Percentiles rank a stretch among this genome's conserved stretches.
Conservation (phyloP, 176 grass and related monocot species). For the Themeda triandra region DNA sequence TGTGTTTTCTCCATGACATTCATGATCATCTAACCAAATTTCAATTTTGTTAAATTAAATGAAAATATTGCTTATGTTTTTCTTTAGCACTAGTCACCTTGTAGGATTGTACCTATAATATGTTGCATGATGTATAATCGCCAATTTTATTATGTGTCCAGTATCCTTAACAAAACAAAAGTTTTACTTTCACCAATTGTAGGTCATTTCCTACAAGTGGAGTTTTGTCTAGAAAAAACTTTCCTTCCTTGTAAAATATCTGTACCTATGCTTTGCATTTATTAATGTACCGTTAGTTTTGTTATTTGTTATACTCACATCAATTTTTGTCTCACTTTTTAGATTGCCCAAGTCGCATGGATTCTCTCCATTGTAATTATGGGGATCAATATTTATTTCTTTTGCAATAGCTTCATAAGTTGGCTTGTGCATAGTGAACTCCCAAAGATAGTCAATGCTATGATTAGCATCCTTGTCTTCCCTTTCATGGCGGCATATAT, state of each 20-base stretch:
- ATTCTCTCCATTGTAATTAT: slow-evolving; percentile 49
- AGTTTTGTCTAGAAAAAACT: neutral
- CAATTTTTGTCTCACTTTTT: slow-evolving; percentile 18
- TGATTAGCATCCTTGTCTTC: slow-evolving; percentile 62
- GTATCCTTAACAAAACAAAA: neutral
- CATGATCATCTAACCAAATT: neutral
- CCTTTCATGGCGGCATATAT: slow-evolving; percentile 69
- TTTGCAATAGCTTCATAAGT: slow-evolving; percentile 51
- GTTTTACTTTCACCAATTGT: neutral
- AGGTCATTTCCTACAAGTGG: neutral
- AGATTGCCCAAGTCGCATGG: slow-evolving; percentile 65
- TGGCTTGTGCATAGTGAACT: slow-evolving; percentile 57
- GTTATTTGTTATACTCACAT: neutral
- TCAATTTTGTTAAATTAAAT: neutral
- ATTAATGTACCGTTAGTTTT: neutral
- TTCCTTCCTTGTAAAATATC: neutral
- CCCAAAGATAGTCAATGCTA: slow-evolving; percentile 36
- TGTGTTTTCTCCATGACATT: neutral
- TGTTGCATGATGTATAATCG: neutral
- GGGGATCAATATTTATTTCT: slow-evolving; percentile 69
- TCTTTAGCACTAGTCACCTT: neutral
- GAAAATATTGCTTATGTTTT: neutral
- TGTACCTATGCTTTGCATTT: neutral
- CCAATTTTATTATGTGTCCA: neutral
- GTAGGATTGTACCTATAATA: neutral